A percentile compares a stretch with the other conserved stretches of the same genome.
These are phyloP conservation scores for Suhomyces sp. DNA, from an alignment of 805 yeast species.

Conservation along the genomic window DNA sequence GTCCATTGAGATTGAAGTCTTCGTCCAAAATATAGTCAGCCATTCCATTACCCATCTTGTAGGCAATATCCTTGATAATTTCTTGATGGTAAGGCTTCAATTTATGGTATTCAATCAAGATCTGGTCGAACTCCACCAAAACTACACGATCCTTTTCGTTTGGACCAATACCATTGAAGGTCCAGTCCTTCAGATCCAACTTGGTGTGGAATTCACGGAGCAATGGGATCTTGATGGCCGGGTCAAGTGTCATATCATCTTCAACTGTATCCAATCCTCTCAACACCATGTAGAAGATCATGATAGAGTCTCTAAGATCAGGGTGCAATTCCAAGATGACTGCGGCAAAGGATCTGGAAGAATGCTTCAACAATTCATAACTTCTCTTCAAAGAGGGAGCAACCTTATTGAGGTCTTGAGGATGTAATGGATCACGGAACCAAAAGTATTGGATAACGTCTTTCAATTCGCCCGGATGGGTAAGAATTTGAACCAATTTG, in stretches of 20 bases:
- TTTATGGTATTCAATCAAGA: constrained; percentile 69
- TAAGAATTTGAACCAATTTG: constrained; percentile 55
- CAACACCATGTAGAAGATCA: constrained; percentile 80
- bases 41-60: constrained; percentile 96
- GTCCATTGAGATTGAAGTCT: constrained; percentile 75
- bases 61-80: constrained; percentile 73
- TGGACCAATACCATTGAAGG: constrained; percentile 70
- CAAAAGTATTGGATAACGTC: constrained; percentile 61
- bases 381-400: constrained; percentile 50
- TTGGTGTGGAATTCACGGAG: constrained; percentile 67
- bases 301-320: constrained; percentile 75
- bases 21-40: constrained; percentile 85
- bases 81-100: constrained; percentile 76
- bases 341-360: constrained; percentile 93
- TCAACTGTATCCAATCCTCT: constrained; percentile 95
- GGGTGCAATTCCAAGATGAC: constrained; percentile 91
- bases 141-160: constrained; percentile 81
- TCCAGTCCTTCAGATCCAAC: constrained; percentile 70
- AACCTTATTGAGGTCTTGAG: constrained; percentile 38
- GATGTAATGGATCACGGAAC: constrained; percentile 55
- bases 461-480: constrained; percentile 71
- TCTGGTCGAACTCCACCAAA: constrained; percentile 70
- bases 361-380: constrained; percentile 59
- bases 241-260: constrained; percentile 88
- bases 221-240: constrained; percentile 68